These are phyloP conservation scores for Amanita brunnescens DNA, from an alignment of 768 basidiomycete genomes.

Conservation along the genomic window DNA sequence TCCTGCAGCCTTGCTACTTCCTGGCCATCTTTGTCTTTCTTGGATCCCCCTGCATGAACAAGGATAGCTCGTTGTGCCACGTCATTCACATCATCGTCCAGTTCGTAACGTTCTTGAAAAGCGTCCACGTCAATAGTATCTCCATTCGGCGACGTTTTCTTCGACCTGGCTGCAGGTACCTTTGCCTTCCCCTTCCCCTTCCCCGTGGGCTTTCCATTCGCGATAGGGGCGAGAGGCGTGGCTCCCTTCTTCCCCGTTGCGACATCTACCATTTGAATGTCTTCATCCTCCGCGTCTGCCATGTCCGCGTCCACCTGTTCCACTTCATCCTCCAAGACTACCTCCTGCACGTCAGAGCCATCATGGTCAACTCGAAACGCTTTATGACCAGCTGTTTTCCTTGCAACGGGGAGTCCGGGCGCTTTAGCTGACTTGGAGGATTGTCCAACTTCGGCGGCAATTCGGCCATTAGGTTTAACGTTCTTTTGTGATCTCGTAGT, in stretches of 20 bases:
- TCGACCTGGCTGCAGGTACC: conserved; percentile 12
- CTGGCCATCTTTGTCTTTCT: conserved; percentile 7
- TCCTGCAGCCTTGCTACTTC: conserved; percentile 3
- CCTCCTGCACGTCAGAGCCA: conserved; percentile 8
- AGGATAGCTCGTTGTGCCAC: conserved; percentile 8
- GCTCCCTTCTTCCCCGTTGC: conserved; percentile 6
- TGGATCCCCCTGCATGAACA: conserved; percentile 5
- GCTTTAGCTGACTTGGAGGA: conserved; percentile 4
- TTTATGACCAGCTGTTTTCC: conserved; percentile 1
- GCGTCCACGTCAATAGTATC: conserved; percentile 17
- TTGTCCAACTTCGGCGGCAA: neutral
- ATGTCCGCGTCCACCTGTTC: conserved; percentile 12
- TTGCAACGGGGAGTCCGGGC: neutral
- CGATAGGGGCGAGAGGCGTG: neutral
- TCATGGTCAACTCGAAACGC: neutral
- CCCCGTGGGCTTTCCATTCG: conserved; percentile 19
- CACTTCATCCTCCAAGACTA: conserved; percentile 7
- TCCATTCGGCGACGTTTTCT: conserved; percentile 3
- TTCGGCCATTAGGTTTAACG: neutral
- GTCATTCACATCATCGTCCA: conserved; percentile 15
- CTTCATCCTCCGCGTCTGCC: conserved; percentile 10
- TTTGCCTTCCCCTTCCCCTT: conserved; percentile 28
- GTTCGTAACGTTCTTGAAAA: conserved; percentile 13
- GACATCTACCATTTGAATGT: conserved; percentile 5
- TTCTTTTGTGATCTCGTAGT: neutral